These are phyloP conservation scores for Botrytis tulipae DNA, from an alignment of 2,329 filamentous ascomycete genomes.

Conservation along the genomic window DNA sequence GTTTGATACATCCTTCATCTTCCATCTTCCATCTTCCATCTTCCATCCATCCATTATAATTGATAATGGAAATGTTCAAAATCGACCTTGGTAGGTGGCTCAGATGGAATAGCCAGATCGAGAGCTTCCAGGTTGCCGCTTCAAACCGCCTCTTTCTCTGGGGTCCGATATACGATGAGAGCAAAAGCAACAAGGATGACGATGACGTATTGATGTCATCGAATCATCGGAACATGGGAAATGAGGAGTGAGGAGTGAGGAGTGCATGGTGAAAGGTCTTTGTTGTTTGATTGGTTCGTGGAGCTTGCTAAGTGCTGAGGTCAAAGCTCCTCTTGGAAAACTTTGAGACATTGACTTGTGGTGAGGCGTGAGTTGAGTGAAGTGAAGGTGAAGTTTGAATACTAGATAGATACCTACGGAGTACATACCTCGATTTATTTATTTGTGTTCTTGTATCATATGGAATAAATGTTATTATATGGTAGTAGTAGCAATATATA, in stretches of 20 bases:
- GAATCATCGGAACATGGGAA: neutral
- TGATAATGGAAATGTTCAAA: neutral
- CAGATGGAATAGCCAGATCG: neutral
- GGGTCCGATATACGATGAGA: neutral
- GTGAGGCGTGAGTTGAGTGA: neutral
- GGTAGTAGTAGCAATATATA: too few relatives aligned
- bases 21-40: too few relatives aligned
- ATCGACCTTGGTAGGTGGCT: neutral
- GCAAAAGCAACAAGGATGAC: neutral
- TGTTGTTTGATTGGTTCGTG: neutral
- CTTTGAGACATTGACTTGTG: neutral
- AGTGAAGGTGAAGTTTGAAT: neutral
- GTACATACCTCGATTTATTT: neutral
- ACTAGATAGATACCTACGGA: too few relatives aligned
- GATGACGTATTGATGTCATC: constrained; percentile 2
- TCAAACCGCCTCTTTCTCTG: neutral
- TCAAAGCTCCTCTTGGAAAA: neutral
- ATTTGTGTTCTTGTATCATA: too few relatives aligned
- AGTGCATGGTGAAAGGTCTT: neutral
- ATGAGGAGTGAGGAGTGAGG: neutral
- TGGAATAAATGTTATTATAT: too few relatives aligned
- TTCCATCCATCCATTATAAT: too few relatives aligned
- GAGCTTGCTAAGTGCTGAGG: neutral
- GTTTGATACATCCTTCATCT: too few relatives aligned
- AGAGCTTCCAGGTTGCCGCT: neutral